A percentile compares a stretch with the other conserved stretches of the same genome.
Conservation (phyloP, 257 asterid species). For the Forsythia suspensa region DNA sequence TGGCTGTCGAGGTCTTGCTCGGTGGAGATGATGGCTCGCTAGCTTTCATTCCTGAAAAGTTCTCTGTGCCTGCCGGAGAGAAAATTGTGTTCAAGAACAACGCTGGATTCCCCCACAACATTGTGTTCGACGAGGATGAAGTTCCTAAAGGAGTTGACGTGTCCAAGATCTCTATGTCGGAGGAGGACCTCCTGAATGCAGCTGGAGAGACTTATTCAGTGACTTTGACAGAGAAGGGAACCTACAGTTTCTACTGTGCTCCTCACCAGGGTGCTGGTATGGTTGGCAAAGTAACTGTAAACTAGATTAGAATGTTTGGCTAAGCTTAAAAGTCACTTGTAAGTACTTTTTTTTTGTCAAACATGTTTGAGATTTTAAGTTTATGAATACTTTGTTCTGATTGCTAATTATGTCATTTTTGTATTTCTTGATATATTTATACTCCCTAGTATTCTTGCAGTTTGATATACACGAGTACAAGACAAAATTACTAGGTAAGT, state of each 20-base stretch:
- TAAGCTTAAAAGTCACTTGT: too few species aligned
- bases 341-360: too few species aligned
- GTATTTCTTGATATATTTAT: too few species aligned
- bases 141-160: conserved; percentile 78
- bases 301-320: background rate
- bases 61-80: conserved; percentile 72
- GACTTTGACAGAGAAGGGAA: conserved; percentile 72
- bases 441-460: too few species aligned
- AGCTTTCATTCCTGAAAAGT: conserved; percentile 53
- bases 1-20: conserved; percentile 64
- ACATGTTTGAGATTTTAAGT: too few species aligned
- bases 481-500: too few species aligned
- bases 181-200: conserved; percentile 62
- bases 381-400: too few species aligned
- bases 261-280: conserved; percentile 55
- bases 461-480: too few species aligned
- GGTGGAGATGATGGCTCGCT: conserved; percentile 60
- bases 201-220: conserved; percentile 64
- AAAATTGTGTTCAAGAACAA: conserved; percentile 74
- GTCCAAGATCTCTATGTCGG: conserved; percentile 65
- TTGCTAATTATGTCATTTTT: too few species aligned
- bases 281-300: conserved; percentile 21
- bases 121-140: conserved; percentile 77
- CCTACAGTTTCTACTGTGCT: conserved; percentile 77
- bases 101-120: conserved; percentile 85